Evolutionary conservation across 257 asterid genomes (phyloP), one percentile per base, ranked within the genome.

Genomic region (Salvia rosmarinus): DNA sequence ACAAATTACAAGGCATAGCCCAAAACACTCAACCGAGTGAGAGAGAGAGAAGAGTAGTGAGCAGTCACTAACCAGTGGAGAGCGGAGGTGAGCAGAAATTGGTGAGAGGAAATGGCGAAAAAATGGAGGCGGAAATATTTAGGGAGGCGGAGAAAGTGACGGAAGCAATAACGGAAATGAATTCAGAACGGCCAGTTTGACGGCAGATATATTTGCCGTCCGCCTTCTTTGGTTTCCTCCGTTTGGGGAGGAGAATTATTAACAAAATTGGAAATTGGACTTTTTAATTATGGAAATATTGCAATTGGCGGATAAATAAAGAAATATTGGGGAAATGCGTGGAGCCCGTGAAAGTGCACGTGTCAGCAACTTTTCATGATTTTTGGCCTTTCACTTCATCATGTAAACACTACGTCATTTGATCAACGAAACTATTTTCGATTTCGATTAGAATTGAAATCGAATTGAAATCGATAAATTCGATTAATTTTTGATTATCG

Each of bases 121-220:
- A 72, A 82, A 74, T 64, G 81, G 87, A 72, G 87, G 87, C 83
- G 83, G 84, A 80, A 75, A 61, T 70, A 68, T 50, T 77, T 25
- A 76, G 79, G 80, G 16, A 21, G 72, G 65, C 57, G 74, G 34
- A 67, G 79, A 61, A 65, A 77, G 70, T 72, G 72, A 74, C 80
- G 76, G 75, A 57, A 77, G 59, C 60, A 61, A 14, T 67, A 59
- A 79, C 75, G 79, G 79, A 70, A 68, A 9, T 68, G 52, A 17
- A n/a, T 56, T 52, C 83, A 19, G 82, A 10, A 66, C 73, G 64
- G 73, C 52, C 60, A 76, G 64, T 64, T 70, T 70, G 67, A 78
- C 79, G 81, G 85, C 80, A 28, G 71, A 67, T 68, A 19, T 16
- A 46, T 37, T 50, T 67, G 78, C 85, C 77, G 85, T 76, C 68